Evolutionary conservation across 2,329 filamentous ascomycete genomes (phyloP), one percentile per base, ranked within the genome.

Genomic region (Pezicula radicicola): DNA sequence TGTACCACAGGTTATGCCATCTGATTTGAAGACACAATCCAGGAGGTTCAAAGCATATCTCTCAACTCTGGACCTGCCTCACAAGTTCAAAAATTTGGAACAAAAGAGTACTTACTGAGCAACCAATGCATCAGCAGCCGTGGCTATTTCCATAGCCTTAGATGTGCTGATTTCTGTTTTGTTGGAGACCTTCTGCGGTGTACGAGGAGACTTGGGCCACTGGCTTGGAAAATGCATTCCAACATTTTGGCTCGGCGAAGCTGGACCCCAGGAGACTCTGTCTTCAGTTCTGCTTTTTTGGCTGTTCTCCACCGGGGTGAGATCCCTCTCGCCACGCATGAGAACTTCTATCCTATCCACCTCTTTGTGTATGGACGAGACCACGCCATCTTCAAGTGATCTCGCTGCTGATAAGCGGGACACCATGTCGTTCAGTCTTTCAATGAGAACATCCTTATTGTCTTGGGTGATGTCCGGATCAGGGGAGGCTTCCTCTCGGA

Each of bases 51-150:
- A 30, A 6, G 7, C 28, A 30, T 30, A 12, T 30, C 28, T 12
- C 28, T 12, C 28, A 12, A 9, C 28, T 12, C 28, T 30, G 28
- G 10, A 6, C 3, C 28, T 30, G 28, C 28, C 28, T 30, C 28
- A 9, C 28, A 30, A 9, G 10, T 21, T 30, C 7, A 12, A 12
- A 30, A 8, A 9, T 30, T 30, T 8, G 10, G 28, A 3, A 30
- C 7, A 2, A 12, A 30, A 30, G 10, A 30, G 28, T 30, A 30
- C 28, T 30, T 30, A 30, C 54, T 80, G 75, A 16, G 70, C 67
- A 37, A 77, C 77, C 3, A 86, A 66, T 55, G 72, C 72, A 42
- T 77, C 68, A 16, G 72, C 72, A 51, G 70, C 70, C 36, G 60
- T 62, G 10, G 68, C 65, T 18, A 76, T 56, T 53, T 66, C 61